Base-by-base conservation (phyloP, 257 asterid species). In the Datura wrightii region DNA sequence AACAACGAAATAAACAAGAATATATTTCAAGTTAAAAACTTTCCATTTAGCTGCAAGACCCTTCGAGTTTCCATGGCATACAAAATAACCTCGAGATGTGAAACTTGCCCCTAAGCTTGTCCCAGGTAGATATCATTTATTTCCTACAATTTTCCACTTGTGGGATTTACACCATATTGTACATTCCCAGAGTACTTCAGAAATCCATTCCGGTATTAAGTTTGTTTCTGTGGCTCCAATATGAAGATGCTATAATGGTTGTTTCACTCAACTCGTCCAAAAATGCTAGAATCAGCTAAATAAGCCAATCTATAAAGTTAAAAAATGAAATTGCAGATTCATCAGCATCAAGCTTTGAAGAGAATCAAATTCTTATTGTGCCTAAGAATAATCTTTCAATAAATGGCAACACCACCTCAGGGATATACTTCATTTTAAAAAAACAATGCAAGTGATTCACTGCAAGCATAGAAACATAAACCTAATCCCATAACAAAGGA, bases 401-500 rank as follows among this genome's bases (percentile, higher is more conserved):
- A 15, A 67, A 67, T 39, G 78, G 31, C 78, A 15, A 15, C 39
- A 16, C 37, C 78, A 14, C n/a, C n/a, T 54, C 2, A 54, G 5
- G n/a, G 60, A 54, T 54, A 54, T 4, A 13, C 60, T 54, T 54
- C 2, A 54, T 54, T 14, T 54, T 1, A 5, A 16, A 54, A 63
- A 66, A 66, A 10, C 10, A 37, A 67, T 41, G 10, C 31, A 67
- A 39, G 63, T 52, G 53, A 71, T 44, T 42, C 0, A 1, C 18
- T 5, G 9, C 56, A 11, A 18, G 39, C 10, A 71, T 10, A 71
- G 54, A 18, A 13, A 71, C 39, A 71, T 15, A 18, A 18, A 67
- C 52, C 76, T 72, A 46, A 19, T 48, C 79, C 89, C 88, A 85
- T 78, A 69, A 76, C 46, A 56, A 69, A 54, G 42, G 41, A 67